Percentiles rank a stretch among this genome's conserved stretches.
Conservation (phyloP, 2,329 filamentous ascomycete species). For the Macrophomina phaseolina region DNA sequence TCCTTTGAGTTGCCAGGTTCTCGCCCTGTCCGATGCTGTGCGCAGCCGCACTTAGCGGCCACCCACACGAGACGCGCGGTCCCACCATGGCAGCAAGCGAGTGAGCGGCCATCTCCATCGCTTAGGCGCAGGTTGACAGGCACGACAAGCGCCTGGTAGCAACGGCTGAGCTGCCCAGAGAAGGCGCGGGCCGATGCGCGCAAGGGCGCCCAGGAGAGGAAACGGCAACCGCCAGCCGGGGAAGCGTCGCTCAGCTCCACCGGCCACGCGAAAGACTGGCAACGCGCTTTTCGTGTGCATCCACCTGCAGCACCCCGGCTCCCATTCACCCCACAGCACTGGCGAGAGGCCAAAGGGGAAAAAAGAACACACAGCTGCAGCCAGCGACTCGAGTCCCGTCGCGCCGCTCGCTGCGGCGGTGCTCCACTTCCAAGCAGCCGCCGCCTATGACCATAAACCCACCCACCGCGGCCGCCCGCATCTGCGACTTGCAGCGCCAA, state of each 20-base stretch:
- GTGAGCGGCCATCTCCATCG: not conserved
- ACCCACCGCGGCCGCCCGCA: constrained; percentile 4
- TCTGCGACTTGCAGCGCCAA: constrained; percentile 3
- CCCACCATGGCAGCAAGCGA: not conserved
- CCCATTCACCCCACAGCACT: not conserved
- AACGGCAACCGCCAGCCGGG: not conserved
- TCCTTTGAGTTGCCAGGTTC: not conserved
- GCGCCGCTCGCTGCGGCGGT: not conserved
- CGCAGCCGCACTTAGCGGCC: not conserved
- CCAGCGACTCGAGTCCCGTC: not conserved
- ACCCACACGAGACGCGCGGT: constrained; percentile 10
- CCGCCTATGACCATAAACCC: constrained; percentile 15
- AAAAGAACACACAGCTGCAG: not conserved
- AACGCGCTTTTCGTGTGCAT: constrained; percentile 4
- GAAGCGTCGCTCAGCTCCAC: constrained; percentile 1
- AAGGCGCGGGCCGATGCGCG: constrained; percentile 21
- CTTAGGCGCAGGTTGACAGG: not conserved
- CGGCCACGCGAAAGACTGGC: constrained; percentile 6
- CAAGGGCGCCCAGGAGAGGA: not conserved
- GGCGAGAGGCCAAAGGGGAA: not conserved
- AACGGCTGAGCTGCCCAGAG: constrained; percentile 12
- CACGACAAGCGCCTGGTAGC: constrained; percentile 3
- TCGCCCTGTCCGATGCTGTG: not conserved
- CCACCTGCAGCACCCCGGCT: not conserved
- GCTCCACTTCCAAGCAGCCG: not conserved